Evolutionary conservation across 2,329 filamentous ascomycete genomes (phyloP), one percentile per base, ranked within the genome.

Genomic region (Clonostachys rosea): DNA sequence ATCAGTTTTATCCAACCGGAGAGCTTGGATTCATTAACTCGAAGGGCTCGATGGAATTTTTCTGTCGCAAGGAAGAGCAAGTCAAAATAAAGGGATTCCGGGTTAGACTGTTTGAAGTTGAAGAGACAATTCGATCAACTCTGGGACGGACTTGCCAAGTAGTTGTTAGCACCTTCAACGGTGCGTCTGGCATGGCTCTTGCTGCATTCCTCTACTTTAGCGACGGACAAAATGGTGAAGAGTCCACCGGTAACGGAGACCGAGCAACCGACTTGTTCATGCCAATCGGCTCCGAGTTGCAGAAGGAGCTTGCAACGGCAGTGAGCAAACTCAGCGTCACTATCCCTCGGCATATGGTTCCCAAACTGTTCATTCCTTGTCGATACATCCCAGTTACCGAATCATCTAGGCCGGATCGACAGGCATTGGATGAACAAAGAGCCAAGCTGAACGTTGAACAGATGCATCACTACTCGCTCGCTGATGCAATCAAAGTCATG

Each of bases 11-110:
- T 49, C 67, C 66, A 43, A 75, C 74, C 1, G 73, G 74, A 8
- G 73, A 78, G 50, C 61, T 76, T 13, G 74, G 61, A 4, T 58
- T 59, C 40, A 73, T 73, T 24, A 58, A 67, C 14, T 56, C 59
- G 0, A 64, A 74, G 44, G 69, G 70, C 1, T 56, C 59, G 7
- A 56, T 77, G 5, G 51, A 66, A 1, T 76, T 69, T 36, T 56
- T 76, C 35, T 78, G 77, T 34, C 68, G 79, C 30, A 77, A 76
- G 52, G 79, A 83, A 51, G 70, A 70, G 0, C 79, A 83, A 54
- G 70, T 82, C 43, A 83, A 83, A 58, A 60, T 83, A 8, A 68
- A 73, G 35, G 83, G 83, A n/a, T 80, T 73, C 49, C 61, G 78
- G 39, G 66, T 79, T 42, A 82, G 76, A 60, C 63, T 76, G 8